These are phyloP conservation scores for Kuraishia cidri DNA, from an alignment of 805 yeast species.

Conservation along the genomic window DNA sequence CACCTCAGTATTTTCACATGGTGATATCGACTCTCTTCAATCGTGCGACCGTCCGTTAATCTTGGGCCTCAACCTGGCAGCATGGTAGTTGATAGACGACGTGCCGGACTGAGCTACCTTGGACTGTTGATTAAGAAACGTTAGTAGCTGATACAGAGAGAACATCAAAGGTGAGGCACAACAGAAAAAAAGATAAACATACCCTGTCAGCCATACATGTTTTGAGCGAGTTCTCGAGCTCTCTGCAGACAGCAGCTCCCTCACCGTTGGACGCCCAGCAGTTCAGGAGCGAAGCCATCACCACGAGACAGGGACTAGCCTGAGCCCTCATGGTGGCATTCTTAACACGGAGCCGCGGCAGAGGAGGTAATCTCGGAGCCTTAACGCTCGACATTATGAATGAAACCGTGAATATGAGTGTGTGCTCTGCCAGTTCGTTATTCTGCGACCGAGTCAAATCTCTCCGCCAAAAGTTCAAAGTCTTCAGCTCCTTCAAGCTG, in stretches of 20 bases:
- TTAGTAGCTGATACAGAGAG: constrained; percentile 1
- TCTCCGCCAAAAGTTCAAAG: background rate
- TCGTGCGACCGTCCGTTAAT: constrained; percentile 26
- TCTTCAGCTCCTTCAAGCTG: background rate
- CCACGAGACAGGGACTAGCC: constrained; percentile 66
- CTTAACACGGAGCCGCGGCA: constrained; percentile 65
- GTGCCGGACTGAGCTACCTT: constrained; percentile 23
- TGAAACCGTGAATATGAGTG: background rate
- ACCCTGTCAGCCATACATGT: constrained; percentile 51
- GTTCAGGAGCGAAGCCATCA: constrained; percentile 78
- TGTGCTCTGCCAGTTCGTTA: constrained; percentile 8
- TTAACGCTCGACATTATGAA: constrained; percentile 2
- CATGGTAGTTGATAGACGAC: constrained; percentile 45
- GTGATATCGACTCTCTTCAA: no score
- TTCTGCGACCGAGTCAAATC: no score
- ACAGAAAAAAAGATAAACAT: background rate
- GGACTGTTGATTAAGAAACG: constrained; percentile 15
- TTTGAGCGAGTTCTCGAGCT: constrained; percentile 62
- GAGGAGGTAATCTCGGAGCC: constrained; percentile 41
- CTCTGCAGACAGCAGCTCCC: constrained; percentile 58
- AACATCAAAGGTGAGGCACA: background rate
- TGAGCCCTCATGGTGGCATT: constrained; percentile 48
- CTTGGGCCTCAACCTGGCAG: constrained; percentile 45
- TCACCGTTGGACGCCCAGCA: constrained; percentile 98
- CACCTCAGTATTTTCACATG: no score